A percentile compares a stretch with the other conserved stretches of the same genome.
Evolutionary conservation across 2,329 filamentous ascomycete genomes (phyloP).

Genomic region (Xylaria sp.): DNA sequence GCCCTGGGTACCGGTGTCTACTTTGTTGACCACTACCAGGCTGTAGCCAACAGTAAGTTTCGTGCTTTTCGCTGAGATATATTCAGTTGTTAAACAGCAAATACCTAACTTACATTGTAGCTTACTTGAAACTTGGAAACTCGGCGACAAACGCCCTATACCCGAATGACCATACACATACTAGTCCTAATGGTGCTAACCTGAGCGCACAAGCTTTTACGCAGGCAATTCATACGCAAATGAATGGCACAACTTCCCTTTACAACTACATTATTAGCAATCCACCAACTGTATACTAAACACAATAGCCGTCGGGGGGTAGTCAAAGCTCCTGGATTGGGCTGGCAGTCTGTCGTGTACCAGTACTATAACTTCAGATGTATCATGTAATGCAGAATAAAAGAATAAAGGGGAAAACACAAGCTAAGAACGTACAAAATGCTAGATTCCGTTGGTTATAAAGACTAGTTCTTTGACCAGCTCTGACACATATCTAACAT

Average conservation of each 20-base stretch:
- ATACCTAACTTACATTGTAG: constrained; percentile 15
- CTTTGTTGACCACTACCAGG: constrained; percentile 68
- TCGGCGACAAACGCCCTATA: constrained; percentile 61
- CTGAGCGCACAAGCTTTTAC: constrained; percentile 66
- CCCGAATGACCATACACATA: constrained; percentile 70
- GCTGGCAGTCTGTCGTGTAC: too few species aligned
- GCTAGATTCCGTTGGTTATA: too few species aligned
- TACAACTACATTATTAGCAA: constrained; percentile 35
- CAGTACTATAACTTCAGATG: too few species aligned
- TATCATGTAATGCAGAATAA: too few species aligned
- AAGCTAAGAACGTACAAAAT: too few species aligned
- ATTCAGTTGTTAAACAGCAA: not conserved
- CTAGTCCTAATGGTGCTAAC: constrained; percentile 63
- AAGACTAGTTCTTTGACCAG: too few species aligned
- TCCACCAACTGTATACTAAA: constrained; percentile 32
- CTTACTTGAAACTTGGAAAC: constrained; percentile 59
- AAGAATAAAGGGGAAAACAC: too few species aligned
- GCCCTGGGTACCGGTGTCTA: constrained; percentile 47
- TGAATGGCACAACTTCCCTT: constrained; percentile 44
- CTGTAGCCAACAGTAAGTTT: constrained; percentile 57
- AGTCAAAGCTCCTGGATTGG: too few species aligned
- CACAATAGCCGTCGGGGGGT: too few species aligned
- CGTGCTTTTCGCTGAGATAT: too few species aligned
- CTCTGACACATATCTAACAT: too few species aligned
- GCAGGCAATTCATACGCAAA: constrained; percentile 54